Evolutionary conservation across 345 rosid genomes (phyloP).

Genomic region (Rhizophora mangle): DNA sequence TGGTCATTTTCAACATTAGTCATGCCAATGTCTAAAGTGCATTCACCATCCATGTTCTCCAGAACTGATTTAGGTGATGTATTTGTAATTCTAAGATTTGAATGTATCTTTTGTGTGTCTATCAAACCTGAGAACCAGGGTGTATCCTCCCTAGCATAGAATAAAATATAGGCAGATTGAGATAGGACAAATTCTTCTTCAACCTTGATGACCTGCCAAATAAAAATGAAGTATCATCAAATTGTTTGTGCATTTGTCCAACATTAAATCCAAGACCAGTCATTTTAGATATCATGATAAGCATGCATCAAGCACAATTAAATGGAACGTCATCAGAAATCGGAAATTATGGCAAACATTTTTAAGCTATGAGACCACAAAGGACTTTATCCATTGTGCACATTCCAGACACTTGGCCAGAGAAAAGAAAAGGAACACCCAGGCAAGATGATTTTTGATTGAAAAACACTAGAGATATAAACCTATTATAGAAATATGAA

Average conservation of each 20-base stretch:
- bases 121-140: constrained; percentile 68
- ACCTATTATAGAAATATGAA: no score
- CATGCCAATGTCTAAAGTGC: constrained; percentile 20
- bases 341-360: no score
- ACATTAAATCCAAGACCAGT: not conserved
- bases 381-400: no score
- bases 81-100: constrained; percentile 21
- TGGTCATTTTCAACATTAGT: constrained; percentile 17
- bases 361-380: no score
- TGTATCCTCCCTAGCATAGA: constrained; percentile 69
- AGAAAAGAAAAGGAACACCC: no score
- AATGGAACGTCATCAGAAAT: no score
- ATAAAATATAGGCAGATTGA: constrained; percentile 70
- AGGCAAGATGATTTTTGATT: no score
- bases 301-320: no score
- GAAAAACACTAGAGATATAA: no score
- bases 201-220: constrained; percentile 53
- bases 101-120: constrained; percentile 30
- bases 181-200: constrained; percentile 56
- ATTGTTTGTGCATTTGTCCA: not conserved
- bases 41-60: constrained; percentile 37
- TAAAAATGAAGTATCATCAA: not conserved
- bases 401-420: no score
- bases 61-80: constrained; percentile 77
- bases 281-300: no score